phyloP scores from a whole-genome alignment of 441 rosid genomes.

The Bruguiera hainesii region DNA sequence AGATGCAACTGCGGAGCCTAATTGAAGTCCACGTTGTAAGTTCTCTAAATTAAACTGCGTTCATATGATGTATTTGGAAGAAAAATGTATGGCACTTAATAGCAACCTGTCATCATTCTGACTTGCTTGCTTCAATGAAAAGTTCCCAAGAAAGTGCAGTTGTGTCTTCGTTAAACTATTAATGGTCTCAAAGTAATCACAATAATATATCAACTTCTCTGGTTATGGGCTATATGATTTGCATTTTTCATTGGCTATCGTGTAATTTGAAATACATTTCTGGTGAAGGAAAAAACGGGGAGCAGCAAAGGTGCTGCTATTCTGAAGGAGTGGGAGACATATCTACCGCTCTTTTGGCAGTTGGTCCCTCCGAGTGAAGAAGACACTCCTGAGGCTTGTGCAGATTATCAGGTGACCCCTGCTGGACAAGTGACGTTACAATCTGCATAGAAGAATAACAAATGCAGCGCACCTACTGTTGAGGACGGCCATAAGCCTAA shows the following conservation, averaged over 20 bases:
- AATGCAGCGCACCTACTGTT: neutral
- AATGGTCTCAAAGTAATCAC: neutral
- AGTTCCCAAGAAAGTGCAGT: too few species aligned
- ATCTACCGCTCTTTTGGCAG: constrained; percentile 88
- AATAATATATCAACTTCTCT: neutral
- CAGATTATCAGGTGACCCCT: constrained; percentile 60
- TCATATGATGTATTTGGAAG: neutral
- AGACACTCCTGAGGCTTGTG: constrained; percentile 97
- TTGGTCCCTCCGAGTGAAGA: constrained; percentile 99
- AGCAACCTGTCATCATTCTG: too few species aligned
- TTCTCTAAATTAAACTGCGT: constrained; percentile 10
- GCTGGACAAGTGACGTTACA: constrained; percentile 70
- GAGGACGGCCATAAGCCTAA: constrained; percentile 1
- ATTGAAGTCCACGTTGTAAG: constrained; percentile 95
- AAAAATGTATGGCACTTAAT: too few species aligned
- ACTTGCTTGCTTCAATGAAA: too few species aligned
- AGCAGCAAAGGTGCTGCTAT: constrained; percentile 72
- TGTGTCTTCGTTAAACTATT: neutral
- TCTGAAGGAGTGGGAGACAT: constrained; percentile 80
- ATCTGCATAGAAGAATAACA: constrained; percentile 53
- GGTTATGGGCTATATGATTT: neutral
- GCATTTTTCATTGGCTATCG: neutral
- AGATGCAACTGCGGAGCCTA: constrained; percentile 87
- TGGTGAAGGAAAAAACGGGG: constrained; percentile 84
- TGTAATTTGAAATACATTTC: neutral